Percentiles rank a stretch among this genome's conserved stretches.
phyloP scores from a whole-genome alignment of 73 alveolate genomes.

The Tetrahymena thermophila region DNA sequence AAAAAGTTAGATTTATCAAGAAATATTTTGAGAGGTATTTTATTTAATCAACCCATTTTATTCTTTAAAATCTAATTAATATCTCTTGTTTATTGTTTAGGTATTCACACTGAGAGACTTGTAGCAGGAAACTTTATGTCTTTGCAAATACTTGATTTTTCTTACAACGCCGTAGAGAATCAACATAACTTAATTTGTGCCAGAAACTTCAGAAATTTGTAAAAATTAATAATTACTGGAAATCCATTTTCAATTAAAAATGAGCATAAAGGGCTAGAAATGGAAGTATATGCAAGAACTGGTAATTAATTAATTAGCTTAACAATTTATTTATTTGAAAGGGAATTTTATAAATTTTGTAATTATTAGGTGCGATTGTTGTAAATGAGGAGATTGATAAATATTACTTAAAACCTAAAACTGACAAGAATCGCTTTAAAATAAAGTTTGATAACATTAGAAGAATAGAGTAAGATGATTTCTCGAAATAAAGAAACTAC shows the following conservation, averaged over 20 bases:
- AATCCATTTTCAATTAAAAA: slow-evolving; percentile 27
- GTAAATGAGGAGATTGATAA: slow-evolving; percentile 36
- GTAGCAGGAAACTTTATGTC: slow-evolving; percentile 22
- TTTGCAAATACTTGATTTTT: slow-evolving; percentile 19
- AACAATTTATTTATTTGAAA: neutral
- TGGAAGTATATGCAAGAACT: slow-evolving; percentile 48
- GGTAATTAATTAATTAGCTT: neutral
- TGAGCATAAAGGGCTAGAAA: slow-evolving; percentile 43
- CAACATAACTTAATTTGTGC: slow-evolving; percentile 42
- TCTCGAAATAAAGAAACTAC: slow-evolving; percentile 2
- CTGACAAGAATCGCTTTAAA: slow-evolving; percentile 9
- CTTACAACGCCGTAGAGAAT: slow-evolving; percentile 37
- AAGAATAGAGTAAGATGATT: slow-evolving; percentile 36
- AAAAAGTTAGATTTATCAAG: slow-evolving; percentile 11
- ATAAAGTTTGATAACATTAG: slow-evolving; percentile 26
- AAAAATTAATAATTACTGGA: slow-evolving; percentile 26
- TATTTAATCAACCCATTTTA: neutral
- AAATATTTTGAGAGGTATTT: slow-evolving; percentile 32
- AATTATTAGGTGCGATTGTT: slow-evolving; percentile 20
- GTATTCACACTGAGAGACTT: slow-evolving; percentile 32
- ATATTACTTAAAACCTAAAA: slow-evolving; percentile 18
- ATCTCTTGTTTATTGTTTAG: neutral
- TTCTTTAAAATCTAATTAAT: neutral
- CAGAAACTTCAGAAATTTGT: slow-evolving; percentile 20
- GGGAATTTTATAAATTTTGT: too few species aligned